Conservation (phyloP, 1,139 yeast genomes). For the Lodderomyces beijingensis region DNA sequence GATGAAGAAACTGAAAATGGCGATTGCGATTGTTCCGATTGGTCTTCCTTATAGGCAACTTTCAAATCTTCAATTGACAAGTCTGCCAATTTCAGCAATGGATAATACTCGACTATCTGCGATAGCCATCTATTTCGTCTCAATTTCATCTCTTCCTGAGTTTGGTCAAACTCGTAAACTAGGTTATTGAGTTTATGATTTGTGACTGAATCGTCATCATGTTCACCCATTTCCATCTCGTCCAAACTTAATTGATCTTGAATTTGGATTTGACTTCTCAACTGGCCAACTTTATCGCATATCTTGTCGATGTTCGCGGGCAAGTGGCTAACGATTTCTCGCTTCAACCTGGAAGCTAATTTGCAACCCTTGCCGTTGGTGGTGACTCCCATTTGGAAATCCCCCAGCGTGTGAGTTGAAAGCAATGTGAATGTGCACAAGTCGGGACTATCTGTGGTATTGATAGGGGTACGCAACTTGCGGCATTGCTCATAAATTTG, state of each 20-base stretch:
- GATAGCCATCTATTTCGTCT: conserved; percentile 81
- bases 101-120: conserved; percentile 89
- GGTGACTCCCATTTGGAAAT: conserved; percentile 77
- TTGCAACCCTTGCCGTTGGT: conserved; percentile 91
- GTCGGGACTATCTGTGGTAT: conserved; percentile 70
- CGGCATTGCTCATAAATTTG: conserved; percentile 48
- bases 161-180: conserved; percentile 57
- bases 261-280: conserved; percentile 53
- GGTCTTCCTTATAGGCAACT: conserved; percentile 24
- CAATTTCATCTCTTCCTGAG: conserved; percentile 46
- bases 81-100: conserved; percentile 58
- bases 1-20: no score
- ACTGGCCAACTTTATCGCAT: conserved; percentile 63
- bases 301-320: conserved; percentile 70
- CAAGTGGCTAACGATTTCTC: conserved; percentile 63
- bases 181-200: conserved; percentile 55
- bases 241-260: conserved; percentile 39
- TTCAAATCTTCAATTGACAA: conserved; percentile 57
- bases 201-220: conserved; percentile 70
- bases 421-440: conserved; percentile 72
- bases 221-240: conserved; percentile 42
- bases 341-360: conserved; percentile 70
- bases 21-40: conserved; percentile 1
- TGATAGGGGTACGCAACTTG: conserved; percentile 70
- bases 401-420: conserved; percentile 68